phyloP scores from a whole-genome alignment of 2,329 filamentous ascomycete species.

The Talaromyces sp. region DNA sequence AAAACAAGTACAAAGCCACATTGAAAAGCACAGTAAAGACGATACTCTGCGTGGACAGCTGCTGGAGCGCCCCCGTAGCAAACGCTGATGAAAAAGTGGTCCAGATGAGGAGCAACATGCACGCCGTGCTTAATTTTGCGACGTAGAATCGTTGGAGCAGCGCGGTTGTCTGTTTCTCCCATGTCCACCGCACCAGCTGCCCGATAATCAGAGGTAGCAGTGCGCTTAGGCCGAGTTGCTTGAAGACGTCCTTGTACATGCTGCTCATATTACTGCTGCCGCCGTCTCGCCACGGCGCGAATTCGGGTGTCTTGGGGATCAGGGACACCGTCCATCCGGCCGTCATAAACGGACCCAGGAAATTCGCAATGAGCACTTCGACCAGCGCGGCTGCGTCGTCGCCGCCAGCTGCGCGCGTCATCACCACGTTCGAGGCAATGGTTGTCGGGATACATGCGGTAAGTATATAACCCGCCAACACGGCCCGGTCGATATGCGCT shows the following conservation, averaged over 20 bases:
- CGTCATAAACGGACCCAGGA: slow-evolving; percentile 63
- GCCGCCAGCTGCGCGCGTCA: slow-evolving; percentile 65
- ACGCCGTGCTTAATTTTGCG: slow-evolving; percentile 41
- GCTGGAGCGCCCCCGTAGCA: slow-evolving; percentile 57
- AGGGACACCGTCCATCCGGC: slow-evolving; percentile 57
- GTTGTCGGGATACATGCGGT: slow-evolving; percentile 67
- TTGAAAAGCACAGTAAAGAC: slow-evolving; percentile 66
- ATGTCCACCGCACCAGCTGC: slow-evolving; percentile 55
- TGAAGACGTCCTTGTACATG: slow-evolving; percentile 64
- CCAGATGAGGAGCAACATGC: slow-evolving; percentile 52
- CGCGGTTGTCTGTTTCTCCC: slow-evolving; percentile 38
- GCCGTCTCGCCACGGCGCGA: slow-evolving; percentile 40
- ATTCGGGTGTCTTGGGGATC: slow-evolving; percentile 41
- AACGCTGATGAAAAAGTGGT: slow-evolving; percentile 47
- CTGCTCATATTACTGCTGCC: slow-evolving; percentile 50
- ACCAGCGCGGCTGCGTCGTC: slow-evolving; percentile 63
- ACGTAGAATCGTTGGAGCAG: slow-evolving; percentile 52
- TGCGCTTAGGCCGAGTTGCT: slow-evolving; percentile 64
- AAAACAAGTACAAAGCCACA: slow-evolving; percentile 59
- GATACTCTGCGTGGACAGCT: slow-evolving; percentile 56
- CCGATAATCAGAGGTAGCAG: slow-evolving; percentile 61
- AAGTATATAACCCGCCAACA: slow-evolving; percentile 65
- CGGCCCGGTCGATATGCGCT: slow-evolving; percentile 53
- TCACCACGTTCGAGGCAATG: slow-evolving; percentile 68
- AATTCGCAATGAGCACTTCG: slow-evolving; percentile 66